Percentiles rank a stretch among this genome's conserved stretches.
phyloP scores from a whole-genome alignment of 2,329 filamentous ascomycete species.

The Tolypocladium pustulatum region DNA sequence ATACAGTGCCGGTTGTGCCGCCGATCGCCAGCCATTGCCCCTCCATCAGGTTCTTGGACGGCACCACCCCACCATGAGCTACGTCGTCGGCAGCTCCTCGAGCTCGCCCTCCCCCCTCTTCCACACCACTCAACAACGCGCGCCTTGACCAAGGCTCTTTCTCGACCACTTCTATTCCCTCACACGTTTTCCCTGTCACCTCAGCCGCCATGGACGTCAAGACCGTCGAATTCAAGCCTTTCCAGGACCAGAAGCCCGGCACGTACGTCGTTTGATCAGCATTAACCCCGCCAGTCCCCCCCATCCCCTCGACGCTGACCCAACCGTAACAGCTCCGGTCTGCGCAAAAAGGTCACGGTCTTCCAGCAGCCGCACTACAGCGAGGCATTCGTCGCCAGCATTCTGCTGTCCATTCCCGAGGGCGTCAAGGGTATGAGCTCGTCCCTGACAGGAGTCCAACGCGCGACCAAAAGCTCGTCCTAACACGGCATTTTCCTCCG shows the following conservation, averaged over 20 bases:
- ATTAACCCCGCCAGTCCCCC: slow-evolving; percentile 3
- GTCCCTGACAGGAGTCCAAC: not conserved
- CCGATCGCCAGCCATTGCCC: not conserved
- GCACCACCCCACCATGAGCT: not conserved
- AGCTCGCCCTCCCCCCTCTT: not conserved
- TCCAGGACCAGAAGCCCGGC: slow-evolving; percentile 95
- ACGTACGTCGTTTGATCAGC: slow-evolving; percentile 60
- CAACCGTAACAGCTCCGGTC: slow-evolving; percentile 61
- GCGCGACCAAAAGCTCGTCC: not conserved
- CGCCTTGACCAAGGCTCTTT: not conserved
- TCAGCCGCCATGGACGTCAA: slow-evolving; percentile 52
- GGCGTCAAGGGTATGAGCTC: slow-evolving; percentile 57
- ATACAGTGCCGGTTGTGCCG: not conserved
- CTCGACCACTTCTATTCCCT: not conserved
- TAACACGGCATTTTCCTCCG: slow-evolving; percentile 7
- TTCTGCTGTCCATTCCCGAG: slow-evolving; percentile 92
- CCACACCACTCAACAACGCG: not conserved
- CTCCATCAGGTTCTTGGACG: not conserved
- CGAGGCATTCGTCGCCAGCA: slow-evolving; percentile 89
- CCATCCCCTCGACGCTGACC: slow-evolving; percentile 4
- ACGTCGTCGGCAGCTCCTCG: not conserved
- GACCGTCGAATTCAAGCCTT: slow-evolving; percentile 74
- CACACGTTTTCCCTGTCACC: too few species aligned
- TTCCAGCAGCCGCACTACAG: slow-evolving; percentile 95
- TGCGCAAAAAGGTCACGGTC: slow-evolving; percentile 97